Conservation (phyloP, 257 asterid genomes). For the Oldenlandia corymbosa region DNA sequence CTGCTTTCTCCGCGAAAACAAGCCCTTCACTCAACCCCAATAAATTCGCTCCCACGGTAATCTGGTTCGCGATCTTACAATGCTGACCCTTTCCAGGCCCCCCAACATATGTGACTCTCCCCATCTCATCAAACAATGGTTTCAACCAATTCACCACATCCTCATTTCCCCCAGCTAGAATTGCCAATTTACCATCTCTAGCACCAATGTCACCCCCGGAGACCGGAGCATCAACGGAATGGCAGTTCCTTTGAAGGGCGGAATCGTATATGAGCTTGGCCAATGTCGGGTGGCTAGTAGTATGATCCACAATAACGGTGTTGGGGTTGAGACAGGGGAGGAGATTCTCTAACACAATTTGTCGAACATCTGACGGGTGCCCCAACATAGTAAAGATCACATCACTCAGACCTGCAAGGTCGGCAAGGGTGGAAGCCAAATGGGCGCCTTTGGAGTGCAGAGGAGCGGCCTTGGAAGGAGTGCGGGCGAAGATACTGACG, state of each 20-base stretch:
- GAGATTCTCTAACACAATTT: constrained; percentile 47
- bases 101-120: constrained; percentile 61
- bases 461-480: constrained; percentile 45
- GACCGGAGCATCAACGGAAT: constrained; percentile 75
- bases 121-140: constrained; percentile 61
- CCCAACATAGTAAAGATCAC: constrained; percentile 78
- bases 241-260: constrained; percentile 40
- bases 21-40: constrained; percentile 83
- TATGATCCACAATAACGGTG: constrained; percentile 62
- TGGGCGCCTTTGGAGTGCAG: constrained; percentile 71
- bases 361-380: constrained; percentile 83
- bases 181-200: constrained; percentile 56
- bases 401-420: constrained; percentile 46
- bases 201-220: constrained; percentile 93
- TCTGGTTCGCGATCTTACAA: constrained; percentile 79
- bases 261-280: constrained; percentile 44
- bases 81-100: constrained; percentile 80
- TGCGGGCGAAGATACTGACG: constrained; percentile 66
- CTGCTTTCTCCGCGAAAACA: constrained; percentile 72
- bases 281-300: constrained; percentile 68
- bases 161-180: constrained; percentile 61
- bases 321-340: constrained; percentile 43
- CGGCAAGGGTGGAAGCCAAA: constrained; percentile 39
- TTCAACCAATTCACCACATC: constrained; percentile 64
- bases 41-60: constrained; percentile 53